Evolutionary conservation across 2,329 filamentous ascomycete genomes (phyloP).

Genomic region (Daldinia sp.): DNA sequence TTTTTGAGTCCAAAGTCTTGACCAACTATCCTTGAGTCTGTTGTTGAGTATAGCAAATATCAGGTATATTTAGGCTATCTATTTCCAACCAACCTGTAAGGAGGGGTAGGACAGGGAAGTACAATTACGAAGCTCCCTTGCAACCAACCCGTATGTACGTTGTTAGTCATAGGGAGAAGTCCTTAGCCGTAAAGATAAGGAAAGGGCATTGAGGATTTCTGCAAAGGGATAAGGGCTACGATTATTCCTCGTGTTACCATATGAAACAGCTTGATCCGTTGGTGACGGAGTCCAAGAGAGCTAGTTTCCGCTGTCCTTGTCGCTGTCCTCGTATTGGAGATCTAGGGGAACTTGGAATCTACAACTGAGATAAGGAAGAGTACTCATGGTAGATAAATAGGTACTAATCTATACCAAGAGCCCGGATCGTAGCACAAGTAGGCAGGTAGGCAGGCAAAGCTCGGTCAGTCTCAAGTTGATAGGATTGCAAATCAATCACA

Average conservation of each 20-base stretch:
- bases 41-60: background rate
- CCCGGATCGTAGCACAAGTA: background rate
- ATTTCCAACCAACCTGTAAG: background rate
- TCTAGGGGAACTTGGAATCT: too few relatives aligned
- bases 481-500: background rate
- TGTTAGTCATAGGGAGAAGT: background rate
- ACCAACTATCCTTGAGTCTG: too few relatives aligned
- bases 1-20: background rate
- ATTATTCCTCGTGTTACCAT: background rate
- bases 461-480: conserved; percentile 4
- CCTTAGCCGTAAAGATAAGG: background rate
- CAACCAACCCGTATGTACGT: background rate
- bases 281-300: background rate
- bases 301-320: too few relatives aligned
- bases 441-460: background rate
- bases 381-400: too few relatives aligned
- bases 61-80: conserved; percentile 19
- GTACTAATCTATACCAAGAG: background rate
- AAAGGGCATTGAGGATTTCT: background rate
- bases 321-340: too few relatives aligned
- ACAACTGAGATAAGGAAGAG: too few relatives aligned
- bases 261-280: background rate
- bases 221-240: background rate
- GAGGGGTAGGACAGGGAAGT: background rate
- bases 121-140: background rate